Evolutionary conservation across 257 asterid species (phyloP).

Genomic region (Fraxinus quadrangulata): DNA sequence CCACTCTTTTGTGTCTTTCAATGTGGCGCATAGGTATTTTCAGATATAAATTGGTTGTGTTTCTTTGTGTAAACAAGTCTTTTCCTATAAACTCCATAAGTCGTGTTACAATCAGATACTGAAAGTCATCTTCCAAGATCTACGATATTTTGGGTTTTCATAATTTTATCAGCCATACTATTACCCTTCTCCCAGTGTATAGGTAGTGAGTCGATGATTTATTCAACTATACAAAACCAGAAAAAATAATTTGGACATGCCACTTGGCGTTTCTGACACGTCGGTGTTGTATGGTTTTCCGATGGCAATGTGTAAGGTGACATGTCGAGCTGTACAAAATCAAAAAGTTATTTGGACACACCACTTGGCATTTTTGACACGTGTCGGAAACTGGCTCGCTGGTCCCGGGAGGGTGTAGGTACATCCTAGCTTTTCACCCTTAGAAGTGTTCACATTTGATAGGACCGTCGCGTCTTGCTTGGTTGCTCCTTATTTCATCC

Average conservation of each 20-base stretch:
- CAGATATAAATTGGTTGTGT: background rate
- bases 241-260: no score
- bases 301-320: no score
- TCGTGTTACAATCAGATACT: background rate
- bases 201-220: no score
- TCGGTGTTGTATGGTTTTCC: no score
- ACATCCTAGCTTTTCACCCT: background rate
- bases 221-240: no score
- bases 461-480: background rate
- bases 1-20: conserved; percentile 93
- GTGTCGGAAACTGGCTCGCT: no score
- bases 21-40: conserved; percentile 77
- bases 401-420: no score
- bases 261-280: no score
- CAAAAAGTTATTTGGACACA: no score
- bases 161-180: background rate
- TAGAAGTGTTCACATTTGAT: background rate
- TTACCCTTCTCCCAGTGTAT: background rate
- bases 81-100: background rate
- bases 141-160: background rate
- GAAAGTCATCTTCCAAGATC: background rate
- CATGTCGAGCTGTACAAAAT: no score
- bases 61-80: background rate
- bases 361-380: no score
- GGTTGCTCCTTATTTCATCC: background rate